These are phyloP conservation scores for Amanita rubescens DNA, from an alignment of 768 basidiomycete genomes.

Conservation along the genomic window DNA sequence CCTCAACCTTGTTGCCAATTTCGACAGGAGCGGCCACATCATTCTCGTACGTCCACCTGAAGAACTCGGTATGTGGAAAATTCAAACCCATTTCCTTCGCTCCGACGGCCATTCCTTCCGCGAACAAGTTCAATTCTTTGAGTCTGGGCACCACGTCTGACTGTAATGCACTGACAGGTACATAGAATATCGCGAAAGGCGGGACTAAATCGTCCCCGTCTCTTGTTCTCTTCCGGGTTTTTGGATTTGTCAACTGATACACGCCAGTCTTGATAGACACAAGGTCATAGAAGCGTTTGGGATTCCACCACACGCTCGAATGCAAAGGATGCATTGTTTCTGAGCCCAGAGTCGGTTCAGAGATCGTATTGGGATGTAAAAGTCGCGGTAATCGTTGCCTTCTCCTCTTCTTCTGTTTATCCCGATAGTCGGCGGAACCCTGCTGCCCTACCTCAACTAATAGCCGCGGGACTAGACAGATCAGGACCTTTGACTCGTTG, in stretches of 20 bases:
- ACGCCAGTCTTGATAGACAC: neutral
- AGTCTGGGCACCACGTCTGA: neutral
- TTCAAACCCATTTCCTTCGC: neutral
- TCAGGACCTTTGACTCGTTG: neutral
- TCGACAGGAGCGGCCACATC: neutral
- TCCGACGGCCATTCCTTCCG: neutral
- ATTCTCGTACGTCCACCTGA: neutral
- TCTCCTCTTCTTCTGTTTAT: neutral
- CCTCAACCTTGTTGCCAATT: neutral
- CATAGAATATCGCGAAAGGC: neutral
- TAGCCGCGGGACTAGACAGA: neutral
- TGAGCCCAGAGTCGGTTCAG: neutral
- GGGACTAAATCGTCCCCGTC: neutral
- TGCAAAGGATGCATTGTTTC: neutral
- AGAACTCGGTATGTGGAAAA: neutral
- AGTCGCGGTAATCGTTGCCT: neutral
- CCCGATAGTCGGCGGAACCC: neutral
- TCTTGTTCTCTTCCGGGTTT: neutral
- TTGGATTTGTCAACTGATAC: neutral
- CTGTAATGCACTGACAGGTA: neutral
- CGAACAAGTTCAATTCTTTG: neutral
- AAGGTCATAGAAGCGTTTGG: too few relatives aligned
- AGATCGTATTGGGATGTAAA: neutral
- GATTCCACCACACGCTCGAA: neutral
- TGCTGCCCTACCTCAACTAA: neutral